A percentile compares a stretch with the other conserved stretches of the same genome.
Evolutionary conservation across 768 basidiomycete species (phyloP).

Genomic region (Pleurotus tuber-regium): DNA sequence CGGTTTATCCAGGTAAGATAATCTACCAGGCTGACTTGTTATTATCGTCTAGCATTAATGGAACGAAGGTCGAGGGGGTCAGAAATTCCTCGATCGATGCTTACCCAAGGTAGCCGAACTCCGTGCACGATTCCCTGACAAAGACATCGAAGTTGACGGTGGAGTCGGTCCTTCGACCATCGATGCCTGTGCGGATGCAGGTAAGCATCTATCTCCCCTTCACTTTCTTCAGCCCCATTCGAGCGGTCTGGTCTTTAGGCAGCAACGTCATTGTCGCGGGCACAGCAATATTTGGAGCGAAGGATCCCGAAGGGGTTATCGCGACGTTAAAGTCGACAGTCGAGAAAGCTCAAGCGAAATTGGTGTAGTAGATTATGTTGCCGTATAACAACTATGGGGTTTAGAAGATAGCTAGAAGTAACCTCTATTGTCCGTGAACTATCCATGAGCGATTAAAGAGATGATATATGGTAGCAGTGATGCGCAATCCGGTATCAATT

Average conservation of each 20-base stretch:
- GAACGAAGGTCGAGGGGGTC: slow-evolving; percentile 81
- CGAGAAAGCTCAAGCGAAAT: slow-evolving; percentile 59
- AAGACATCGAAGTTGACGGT: slow-evolving; percentile 98
- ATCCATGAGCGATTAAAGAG: neutral
- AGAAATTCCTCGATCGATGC: slow-evolving; percentile 93
- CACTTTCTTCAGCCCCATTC: neutral
- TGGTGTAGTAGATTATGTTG: slow-evolving; percentile 17
- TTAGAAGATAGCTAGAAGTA: neutral
- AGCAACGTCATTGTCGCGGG: slow-evolving; percentile 99
- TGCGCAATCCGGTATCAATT: neutral
- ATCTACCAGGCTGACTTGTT: neutral
- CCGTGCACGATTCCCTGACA: slow-evolving; percentile 85
- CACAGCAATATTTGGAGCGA: slow-evolving; percentile 87
- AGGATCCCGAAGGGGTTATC: slow-evolving; percentile 80
- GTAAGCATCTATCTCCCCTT: slow-evolving; percentile 33
- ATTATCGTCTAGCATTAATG: neutral
- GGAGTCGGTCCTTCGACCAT: slow-evolving; percentile 94
- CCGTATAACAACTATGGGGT: slow-evolving; percentile 12
- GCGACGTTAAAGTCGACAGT: slow-evolving; percentile 66
- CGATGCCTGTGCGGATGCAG: slow-evolving; percentile 84
- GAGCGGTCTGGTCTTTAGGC: slow-evolving; percentile 43
- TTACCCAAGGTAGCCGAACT: slow-evolving; percentile 92
- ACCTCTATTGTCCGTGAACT: neutral
- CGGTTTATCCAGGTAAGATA: slow-evolving; percentile 81
- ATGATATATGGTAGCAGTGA: neutral